Evolutionary conservation across 495 filamentous ascomycete genomes (phyloP).

Genomic region (Apodospora peruviana): DNA sequence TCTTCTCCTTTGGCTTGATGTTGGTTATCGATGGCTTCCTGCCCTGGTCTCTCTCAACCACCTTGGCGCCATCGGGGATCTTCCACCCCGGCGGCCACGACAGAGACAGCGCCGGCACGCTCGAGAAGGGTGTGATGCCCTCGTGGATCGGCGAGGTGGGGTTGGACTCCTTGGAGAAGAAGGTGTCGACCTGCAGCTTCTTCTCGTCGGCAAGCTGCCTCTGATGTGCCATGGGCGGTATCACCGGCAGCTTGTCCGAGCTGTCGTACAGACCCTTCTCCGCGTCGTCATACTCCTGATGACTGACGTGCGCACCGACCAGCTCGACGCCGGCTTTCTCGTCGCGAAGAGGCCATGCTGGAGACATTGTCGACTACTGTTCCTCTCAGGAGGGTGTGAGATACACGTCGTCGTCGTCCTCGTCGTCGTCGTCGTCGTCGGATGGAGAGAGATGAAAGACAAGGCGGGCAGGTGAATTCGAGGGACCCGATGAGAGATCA

Average conservation of each 20-base stretch:
- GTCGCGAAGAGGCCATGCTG: constrained; percentile 13
- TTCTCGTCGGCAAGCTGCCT: constrained; percentile 15
- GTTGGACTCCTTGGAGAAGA: constrained; percentile 14
- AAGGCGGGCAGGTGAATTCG: too few species aligned
- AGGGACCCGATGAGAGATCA: too few species aligned
- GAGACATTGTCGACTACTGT: constrained; percentile 13
- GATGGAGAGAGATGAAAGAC: too few species aligned
- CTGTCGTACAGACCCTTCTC: constrained; percentile 38
- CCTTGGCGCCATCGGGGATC: constrained; percentile 5
- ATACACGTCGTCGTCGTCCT: too few species aligned
- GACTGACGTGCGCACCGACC: background rate
- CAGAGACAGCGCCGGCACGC: constrained; percentile 26
- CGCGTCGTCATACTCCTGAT: constrained; percentile 28
- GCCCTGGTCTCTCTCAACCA: constrained; percentile 3
- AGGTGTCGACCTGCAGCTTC: constrained; percentile 17
- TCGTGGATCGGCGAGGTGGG: constrained; percentile 32
- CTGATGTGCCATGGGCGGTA: constrained; percentile 22
- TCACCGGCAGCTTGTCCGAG: constrained; percentile 19
- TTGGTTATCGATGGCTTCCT: constrained; percentile 5
- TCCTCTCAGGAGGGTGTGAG: background rate
- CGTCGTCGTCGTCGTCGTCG: too few species aligned
- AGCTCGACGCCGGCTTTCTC: constrained; percentile 4
- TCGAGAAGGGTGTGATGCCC: constrained; percentile 31
- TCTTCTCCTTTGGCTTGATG: constrained; percentile 20
- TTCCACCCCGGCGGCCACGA: constrained; percentile 16